Conservation (phyloP, 495 filamentous ascomycete genomes). For the Filosporella fistucella region DNA sequence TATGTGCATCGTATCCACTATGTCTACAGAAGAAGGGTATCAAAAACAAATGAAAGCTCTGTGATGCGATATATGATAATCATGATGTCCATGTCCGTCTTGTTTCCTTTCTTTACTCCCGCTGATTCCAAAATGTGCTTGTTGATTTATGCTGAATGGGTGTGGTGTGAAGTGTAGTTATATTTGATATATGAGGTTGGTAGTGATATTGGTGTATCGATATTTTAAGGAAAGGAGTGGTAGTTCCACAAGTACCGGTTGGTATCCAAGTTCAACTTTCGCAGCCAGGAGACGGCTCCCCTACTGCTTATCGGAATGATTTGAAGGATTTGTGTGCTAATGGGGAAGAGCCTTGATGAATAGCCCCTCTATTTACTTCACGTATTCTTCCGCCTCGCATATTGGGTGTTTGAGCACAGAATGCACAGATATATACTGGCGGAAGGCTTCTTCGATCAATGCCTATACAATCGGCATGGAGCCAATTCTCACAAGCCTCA, state of each 20-base stretch:
- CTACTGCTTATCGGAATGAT: constrained; percentile 39
- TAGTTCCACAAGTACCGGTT: too few relatives aligned
- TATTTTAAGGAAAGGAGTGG: too few relatives aligned
- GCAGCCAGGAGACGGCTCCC: neutral
- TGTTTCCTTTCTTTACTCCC: neutral
- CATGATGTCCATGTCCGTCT: neutral
- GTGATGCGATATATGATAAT: constrained; percentile 1
- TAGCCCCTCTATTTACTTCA: constrained; percentile 39
- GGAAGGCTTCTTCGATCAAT: constrained; percentile 62
- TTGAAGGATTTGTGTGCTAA: constrained; percentile 65
- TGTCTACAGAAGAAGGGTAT: constrained; percentile 25
- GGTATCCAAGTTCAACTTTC: too few relatives aligned
- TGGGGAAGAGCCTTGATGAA: constrained; percentile 42
- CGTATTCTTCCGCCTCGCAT: constrained; percentile 61
- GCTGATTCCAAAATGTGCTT: neutral
- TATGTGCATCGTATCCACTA: constrained; percentile 5
- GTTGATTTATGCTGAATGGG: neutral
- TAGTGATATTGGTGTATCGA: too few relatives aligned
- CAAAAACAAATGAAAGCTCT: constrained; percentile 13
- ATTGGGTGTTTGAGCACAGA: constrained; percentile 71
- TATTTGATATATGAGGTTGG: neutral
- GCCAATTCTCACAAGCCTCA: constrained; percentile 82
- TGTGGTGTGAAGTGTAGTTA: neutral
- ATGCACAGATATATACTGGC: constrained; percentile 74
- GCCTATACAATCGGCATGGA: constrained; percentile 75